These are phyloP conservation scores for Cercospora canescens DNA, from an alignment of 2,329 filamentous ascomycete species.

Conservation along the genomic window DNA sequence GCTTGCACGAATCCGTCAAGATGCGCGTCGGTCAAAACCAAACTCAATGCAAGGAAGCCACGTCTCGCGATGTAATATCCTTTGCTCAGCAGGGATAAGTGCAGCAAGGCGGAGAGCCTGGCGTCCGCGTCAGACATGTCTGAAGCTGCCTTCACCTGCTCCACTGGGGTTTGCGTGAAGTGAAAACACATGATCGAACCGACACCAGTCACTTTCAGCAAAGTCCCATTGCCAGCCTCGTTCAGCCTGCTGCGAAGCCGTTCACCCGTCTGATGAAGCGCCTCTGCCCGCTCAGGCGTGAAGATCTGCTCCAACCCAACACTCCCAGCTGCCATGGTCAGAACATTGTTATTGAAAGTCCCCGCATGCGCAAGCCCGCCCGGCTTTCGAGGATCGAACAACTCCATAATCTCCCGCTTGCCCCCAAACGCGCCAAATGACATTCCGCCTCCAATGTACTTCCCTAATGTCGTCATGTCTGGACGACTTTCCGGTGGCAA, in stretches of 20 bases:
- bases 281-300: conserved; percentile 33
- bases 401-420: conserved; percentile 56
- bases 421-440: conserved; percentile 69
- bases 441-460: conserved; percentile 67
- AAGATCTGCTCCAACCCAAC: conserved; percentile 41
- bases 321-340: conserved; percentile 60
- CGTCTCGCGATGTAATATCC: conserved; percentile 40
- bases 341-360: conserved; percentile 68
- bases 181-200: conserved; percentile 41
- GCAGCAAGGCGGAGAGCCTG: conserved; percentile 37
- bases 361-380: conserved; percentile 57
- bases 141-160: conserved; percentile 26
- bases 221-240: conserved; percentile 34
- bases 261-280: conserved; percentile 38
- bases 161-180: conserved; percentile 33
- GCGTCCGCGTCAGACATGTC: conserved; percentile 30
- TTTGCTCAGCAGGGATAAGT: conserved; percentile 40
- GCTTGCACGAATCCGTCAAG: conserved; percentile 35
- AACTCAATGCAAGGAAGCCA: conserved; percentile 39
- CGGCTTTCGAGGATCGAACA: conserved; percentile 53
- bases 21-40: conserved; percentile 37
- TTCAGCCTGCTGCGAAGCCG: conserved; percentile 32
- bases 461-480: conserved; percentile 65
- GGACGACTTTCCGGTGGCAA: conserved; percentile 49
- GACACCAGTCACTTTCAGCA: conserved; percentile 39